Conservation (phyloP, 2,329 filamentous ascomycete genomes). For the Fusarium nelsonii region DNA sequence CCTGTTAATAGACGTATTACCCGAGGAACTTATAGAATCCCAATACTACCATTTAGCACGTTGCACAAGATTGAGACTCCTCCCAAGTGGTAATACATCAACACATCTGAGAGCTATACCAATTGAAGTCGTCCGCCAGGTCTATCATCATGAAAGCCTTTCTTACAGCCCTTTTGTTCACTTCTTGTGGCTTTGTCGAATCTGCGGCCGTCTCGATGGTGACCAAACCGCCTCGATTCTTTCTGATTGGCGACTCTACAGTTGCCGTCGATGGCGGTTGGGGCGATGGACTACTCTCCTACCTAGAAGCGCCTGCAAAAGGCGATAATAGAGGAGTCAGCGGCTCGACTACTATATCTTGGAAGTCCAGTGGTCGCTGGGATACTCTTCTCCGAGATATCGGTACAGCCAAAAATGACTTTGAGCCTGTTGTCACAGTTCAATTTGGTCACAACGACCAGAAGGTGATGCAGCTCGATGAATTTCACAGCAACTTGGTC, state of each 20-base stretch:
- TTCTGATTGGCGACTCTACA: conserved; percentile 12
- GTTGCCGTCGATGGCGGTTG: conserved; percentile 5
- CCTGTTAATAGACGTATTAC: too few relatives aligned
- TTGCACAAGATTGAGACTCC: too few relatives aligned
- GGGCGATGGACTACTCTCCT: background rate
- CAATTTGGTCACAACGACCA: conserved; percentile 23
- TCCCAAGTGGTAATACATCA: background rate
- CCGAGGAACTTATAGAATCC: too few relatives aligned
- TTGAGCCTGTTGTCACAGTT: conserved; percentile 6
- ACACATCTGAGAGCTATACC: background rate
- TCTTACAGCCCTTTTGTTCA: rapidly evolving
- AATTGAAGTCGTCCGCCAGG: too few relatives aligned
- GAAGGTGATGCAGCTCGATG: background rate
- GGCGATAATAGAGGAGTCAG: conserved; percentile 8
- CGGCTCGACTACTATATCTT: conserved; percentile 9
- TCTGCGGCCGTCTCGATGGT: background rate
- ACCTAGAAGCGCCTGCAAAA: background rate
- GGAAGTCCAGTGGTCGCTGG: conserved; percentile 21
- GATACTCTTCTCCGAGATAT: background rate
- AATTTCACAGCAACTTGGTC: background rate
- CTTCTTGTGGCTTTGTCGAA: background rate
- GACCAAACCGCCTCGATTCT: conserved; percentile 5
- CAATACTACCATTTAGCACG: too few relatives aligned
- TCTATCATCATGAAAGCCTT: background rate
- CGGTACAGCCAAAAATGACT: background rate